Percentiles rank a stretch among this genome's conserved stretches.
Conservation (phyloP, 768 basidiomycete genomes). For the Leccinellum rugosiceps region DNA sequence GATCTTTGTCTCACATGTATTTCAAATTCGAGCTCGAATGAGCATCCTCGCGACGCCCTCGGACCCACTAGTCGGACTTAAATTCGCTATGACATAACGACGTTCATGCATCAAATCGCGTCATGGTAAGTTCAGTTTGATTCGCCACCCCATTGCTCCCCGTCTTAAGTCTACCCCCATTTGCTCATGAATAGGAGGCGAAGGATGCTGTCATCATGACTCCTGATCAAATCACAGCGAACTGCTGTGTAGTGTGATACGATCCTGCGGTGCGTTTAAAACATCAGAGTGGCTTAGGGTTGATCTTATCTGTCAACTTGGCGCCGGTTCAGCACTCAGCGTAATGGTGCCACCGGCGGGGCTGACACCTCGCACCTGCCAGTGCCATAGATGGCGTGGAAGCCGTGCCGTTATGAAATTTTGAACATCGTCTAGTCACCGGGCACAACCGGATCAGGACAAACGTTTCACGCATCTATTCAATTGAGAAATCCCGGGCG, state of each 20-base stretch:
- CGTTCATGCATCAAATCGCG: neutral
- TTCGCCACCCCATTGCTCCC: neutral
- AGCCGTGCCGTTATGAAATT: neutral
- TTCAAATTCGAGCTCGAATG: neutral
- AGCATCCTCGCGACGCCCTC: neutral
- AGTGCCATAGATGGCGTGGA: neutral
- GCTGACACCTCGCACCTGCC: neutral
- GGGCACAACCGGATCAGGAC: neutral
- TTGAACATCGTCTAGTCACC: neutral
- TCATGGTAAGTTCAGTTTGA: neutral
- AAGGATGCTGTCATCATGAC: neutral
- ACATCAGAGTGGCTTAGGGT: neutral
- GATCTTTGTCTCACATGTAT: too few species aligned
- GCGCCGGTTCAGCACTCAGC: neutral
- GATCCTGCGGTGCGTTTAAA: neutral
- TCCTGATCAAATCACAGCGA: neutral
- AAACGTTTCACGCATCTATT: neutral
- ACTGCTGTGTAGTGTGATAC: neutral
- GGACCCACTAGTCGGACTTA: neutral
- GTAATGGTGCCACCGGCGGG: neutral
- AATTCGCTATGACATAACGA: neutral
- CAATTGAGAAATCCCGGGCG: neutral
- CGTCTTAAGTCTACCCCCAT: neutral
- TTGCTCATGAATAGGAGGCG: neutral
- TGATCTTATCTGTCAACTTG: neutral